These are phyloP conservation scores for sunflower (Helianthus annuus) DNA, from an alignment of 129 eudicot genomes.

Conservation along the genomic window DNA sequence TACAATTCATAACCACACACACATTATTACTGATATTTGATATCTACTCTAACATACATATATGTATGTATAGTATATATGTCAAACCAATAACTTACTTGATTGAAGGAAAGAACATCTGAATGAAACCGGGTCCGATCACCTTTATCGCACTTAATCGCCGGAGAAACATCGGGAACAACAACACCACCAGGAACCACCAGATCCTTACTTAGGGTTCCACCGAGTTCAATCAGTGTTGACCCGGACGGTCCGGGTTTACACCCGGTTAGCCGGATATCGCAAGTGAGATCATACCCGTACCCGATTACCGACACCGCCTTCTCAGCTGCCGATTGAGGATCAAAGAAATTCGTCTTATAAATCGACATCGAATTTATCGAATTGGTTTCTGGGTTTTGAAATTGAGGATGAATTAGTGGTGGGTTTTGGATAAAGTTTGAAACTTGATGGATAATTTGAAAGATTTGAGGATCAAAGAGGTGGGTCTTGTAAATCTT, in stretches of 20 bases:
- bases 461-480: neutral
- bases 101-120: constrained; percentile 77
- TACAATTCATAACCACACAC: neutral
- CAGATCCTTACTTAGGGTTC: constrained; percentile 50
- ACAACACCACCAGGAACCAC: constrained; percentile 74
- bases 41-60: no score
- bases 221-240: constrained; percentile 64
- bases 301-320: constrained; percentile 83
- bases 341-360: constrained; percentile 50
- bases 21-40: neutral
- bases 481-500: constrained; percentile 9
- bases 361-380: constrained; percentile 43
- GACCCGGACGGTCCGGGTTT: constrained; percentile 75
- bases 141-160: constrained; percentile 92
- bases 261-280: constrained; percentile 76
- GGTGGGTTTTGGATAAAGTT: constrained; percentile 16
- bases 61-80: neutral
- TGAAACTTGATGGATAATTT: constrained; percentile 5
- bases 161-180: constrained; percentile 50
- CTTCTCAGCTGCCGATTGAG: constrained; percentile 79
- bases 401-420: constrained; percentile 3
- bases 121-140: constrained; percentile 94
- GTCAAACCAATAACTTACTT: constrained; percentile 38
- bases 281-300: constrained; percentile 76
- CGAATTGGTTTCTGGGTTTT: constrained; percentile 9